phyloP scores from a whole-genome alignment of 768 basidiomycete genomes.

The Trametes cinnabarina region DNA sequence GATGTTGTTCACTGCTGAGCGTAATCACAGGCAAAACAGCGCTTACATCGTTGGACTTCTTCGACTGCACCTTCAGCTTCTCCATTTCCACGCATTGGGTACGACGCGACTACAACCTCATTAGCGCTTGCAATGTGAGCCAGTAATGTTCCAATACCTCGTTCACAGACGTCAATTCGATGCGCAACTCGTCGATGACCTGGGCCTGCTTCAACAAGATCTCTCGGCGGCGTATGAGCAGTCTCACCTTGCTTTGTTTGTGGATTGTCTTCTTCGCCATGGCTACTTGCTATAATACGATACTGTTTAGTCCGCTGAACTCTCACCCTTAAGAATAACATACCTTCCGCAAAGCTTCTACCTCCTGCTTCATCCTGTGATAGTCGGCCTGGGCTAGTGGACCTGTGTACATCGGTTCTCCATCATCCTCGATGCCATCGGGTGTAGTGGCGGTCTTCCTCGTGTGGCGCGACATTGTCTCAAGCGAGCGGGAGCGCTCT shows the following conservation, averaged over 20 bases:
- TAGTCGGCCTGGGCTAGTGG: conserved; percentile 21
- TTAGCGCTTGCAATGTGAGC: too few species aligned
- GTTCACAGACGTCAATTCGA: conserved; percentile 18
- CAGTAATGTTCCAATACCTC: conserved; percentile 17
- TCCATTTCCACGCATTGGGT: conserved; percentile 50
- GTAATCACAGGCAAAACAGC: not conserved
- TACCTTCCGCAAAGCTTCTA: conserved; percentile 28
- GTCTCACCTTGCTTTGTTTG: conserved; percentile 28
- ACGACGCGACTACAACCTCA: conserved; percentile 16
- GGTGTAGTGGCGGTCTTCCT: conserved; percentile 29
- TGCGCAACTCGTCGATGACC: conserved; percentile 29
- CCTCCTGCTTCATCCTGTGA: conserved; percentile 24
- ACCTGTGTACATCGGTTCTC: conserved; percentile 16
- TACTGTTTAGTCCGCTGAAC: not conserved
- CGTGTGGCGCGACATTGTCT: conserved; percentile 22
- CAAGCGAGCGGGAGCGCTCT: conserved; percentile 39
- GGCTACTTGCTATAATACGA: conserved; percentile 20
- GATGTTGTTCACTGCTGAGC: not conserved
- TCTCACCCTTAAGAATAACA: not conserved
- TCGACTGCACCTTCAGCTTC: conserved; percentile 49
- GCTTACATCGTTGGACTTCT: conserved; percentile 58
- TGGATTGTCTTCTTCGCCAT: conserved; percentile 26
- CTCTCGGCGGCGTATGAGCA: not conserved
- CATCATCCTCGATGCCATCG: conserved; percentile 30
- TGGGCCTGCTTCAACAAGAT: not conserved